Conservation (phyloP, 2,329 filamentous ascomycete genomes). For the Phialophora verrucosa region DNA sequence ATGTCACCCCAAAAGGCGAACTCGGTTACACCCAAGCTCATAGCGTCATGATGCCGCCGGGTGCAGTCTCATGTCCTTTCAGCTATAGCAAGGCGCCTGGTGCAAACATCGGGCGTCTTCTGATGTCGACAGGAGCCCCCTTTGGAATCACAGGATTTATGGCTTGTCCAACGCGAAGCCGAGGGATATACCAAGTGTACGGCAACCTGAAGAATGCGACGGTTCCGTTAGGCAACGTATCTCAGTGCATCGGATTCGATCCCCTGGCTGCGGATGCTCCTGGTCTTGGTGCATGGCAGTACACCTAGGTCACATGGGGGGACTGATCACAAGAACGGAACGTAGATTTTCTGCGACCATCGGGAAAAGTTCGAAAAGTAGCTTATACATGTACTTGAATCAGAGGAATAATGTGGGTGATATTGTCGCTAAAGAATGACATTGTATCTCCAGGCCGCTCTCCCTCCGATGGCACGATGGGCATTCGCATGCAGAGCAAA, state of each 20-base stretch:
- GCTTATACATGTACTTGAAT: background rate
- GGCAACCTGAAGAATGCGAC: slow-evolving; percentile 49
- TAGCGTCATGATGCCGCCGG: slow-evolving; percentile 58
- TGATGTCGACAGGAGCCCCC: slow-evolving; percentile 39
- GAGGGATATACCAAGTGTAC: slow-evolving; percentile 50
- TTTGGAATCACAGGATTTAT: slow-evolving; percentile 50
- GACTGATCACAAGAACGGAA: background rate
- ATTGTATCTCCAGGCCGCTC: background rate
- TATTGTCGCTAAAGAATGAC: background rate
- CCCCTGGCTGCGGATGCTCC: slow-evolving; percentile 45
- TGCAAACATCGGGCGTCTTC: slow-evolving; percentile 41
- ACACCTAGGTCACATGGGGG: slow-evolving; percentile 40
- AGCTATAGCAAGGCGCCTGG: slow-evolving; percentile 42
- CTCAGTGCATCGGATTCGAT: slow-evolving; percentile 49
- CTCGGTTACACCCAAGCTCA: slow-evolving; percentile 64
- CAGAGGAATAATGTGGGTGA: background rate
- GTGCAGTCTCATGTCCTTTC: slow-evolving; percentile 60
- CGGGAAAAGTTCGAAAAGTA: background rate
- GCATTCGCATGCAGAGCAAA: background rate
- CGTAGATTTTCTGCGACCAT: background rate
- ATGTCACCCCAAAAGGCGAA: slow-evolving; percentile 60
- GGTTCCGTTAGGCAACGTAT: slow-evolving; percentile 47
- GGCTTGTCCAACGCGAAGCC: slow-evolving; percentile 49
- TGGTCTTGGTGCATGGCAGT: slow-evolving; percentile 49
- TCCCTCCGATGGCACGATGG: no score